Evolutionary conservation across 306 rosid species (phyloP), one percentile per base, ranked within the genome.

Genomic region (Sesbania bispinosa): DNA sequence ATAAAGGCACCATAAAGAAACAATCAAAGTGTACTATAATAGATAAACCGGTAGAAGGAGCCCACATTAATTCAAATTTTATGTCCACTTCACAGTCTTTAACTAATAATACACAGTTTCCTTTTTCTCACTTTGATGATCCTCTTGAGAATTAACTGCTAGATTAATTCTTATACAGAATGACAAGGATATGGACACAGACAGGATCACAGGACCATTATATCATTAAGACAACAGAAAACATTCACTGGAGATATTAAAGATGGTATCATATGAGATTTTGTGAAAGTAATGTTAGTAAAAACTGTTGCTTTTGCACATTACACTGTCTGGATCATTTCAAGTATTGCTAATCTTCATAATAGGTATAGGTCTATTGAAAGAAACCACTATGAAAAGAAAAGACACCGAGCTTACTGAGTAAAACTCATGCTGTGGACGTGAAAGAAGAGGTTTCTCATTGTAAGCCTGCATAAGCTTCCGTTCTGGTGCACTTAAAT

Each of bases 381-480:
- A 11, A 23, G 58, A 59, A 33, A 24, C 16, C n/a, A 27, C 75
- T 39, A 45, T 15, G 10, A 23, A 21, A 24, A 54, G 32, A 71
- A 4, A 48, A 46, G 59, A 66, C 91, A 70, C n/a, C n/a, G n/a
- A n/a, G n/a, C n/a, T n/a, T 77, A 95, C 99, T 13, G 55, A 38
- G 83, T 88, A 90, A 83, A 95, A 95, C 85, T 89, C 90, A 5
- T 95, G 99, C 62, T 95, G 99, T 41, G 99, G 99, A 54, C 99
- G 99, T 1, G 99, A 95, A 75, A 95, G 97, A 58, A 95, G 97
- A 4, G 99, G 99, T 75, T 95, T 95, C 75, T 95, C 99, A 74
- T 95, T 95, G 84, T 95, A 95, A 74, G 99, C 97, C 80, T 92
- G 97, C 92, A 95, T 89, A 32, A 95, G 87, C 78, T 85, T 91